Conservation (phyloP, 805 yeast species). For the Ogataea ganodermae region DNA sequence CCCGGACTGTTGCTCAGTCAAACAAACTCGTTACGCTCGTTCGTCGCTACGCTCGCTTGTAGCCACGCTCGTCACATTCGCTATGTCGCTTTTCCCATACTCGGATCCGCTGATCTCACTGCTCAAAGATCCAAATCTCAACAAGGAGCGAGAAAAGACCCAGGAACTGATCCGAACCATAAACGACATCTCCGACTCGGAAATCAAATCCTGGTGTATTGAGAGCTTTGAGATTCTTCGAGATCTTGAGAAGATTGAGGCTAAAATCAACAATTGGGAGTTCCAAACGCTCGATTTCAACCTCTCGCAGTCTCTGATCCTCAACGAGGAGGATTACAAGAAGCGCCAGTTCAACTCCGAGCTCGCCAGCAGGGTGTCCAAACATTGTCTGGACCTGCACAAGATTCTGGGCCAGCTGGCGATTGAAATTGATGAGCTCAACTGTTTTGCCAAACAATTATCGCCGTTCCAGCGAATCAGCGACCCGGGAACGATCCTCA, state of each 20-base stretch:
- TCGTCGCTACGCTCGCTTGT: neutral
- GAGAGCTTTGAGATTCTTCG: conserved; percentile 48
- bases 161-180: conserved; percentile 43
- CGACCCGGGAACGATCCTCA: conserved; percentile 53
- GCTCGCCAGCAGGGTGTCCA: conserved; percentile 55
- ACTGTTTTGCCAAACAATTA: conserved; percentile 42
- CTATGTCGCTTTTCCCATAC: conserved; percentile 35
- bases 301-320: conserved; percentile 33
- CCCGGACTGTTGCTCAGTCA: too few relatives aligned
- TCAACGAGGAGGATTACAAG: conserved; percentile 23
- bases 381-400: conserved; percentile 50
- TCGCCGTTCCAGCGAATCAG: conserved; percentile 50
- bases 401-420: conserved; percentile 43
- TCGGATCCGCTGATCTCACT: conserved; percentile 50
- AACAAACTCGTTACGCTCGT: too few relatives aligned
- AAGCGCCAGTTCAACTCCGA: conserved; percentile 52
- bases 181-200: conserved; percentile 45
- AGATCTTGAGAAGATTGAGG: conserved; percentile 50
- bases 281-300: conserved; percentile 53
- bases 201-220: conserved; percentile 50
- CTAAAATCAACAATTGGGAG: conserved; percentile 54
- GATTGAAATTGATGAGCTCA: conserved; percentile 48
- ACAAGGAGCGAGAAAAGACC: conserved; percentile 41
- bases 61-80: neutral
- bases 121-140: conserved; percentile 51